These are phyloP conservation scores for Harrya chromipes DNA, from an alignment of 768 basidiomycete genomes.

Conservation along the genomic window DNA sequence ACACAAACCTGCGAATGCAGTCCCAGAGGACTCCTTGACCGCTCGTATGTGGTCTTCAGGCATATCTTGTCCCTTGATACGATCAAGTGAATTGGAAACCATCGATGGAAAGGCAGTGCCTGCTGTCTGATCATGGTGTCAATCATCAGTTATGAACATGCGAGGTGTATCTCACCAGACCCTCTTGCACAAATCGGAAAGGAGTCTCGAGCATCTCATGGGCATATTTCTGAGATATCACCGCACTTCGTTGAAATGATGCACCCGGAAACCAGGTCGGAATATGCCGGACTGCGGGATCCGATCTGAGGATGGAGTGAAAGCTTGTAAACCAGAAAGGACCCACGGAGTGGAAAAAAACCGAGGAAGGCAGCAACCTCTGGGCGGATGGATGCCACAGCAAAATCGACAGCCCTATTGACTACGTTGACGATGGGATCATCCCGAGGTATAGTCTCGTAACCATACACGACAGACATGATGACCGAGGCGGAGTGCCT, in stretches of 20 bases:
- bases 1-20: constrained; percentile 29
- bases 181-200: constrained; percentile 30
- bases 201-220: constrained; percentile 29
- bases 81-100: constrained; percentile 23
- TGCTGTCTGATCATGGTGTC: constrained; percentile 13
- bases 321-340: neutral
- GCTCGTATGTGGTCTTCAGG: constrained; percentile 14
- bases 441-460: constrained; percentile 20
- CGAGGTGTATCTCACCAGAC: constrained; percentile 25
- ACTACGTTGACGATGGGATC: constrained; percentile 28
- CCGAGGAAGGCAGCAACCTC: constrained; percentile 36
- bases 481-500: constrained; percentile 28
- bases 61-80: constrained; percentile 3
- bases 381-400: constrained; percentile 19
- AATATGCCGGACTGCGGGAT: constrained; percentile 31
- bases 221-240: constrained; percentile 18
- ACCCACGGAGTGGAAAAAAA: constrained; percentile 35
- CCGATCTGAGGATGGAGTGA: neutral
- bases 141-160: neutral
- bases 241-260: constrained; percentile 32
- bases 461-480: constrained; percentile 31
- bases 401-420: constrained; percentile 22
- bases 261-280: constrained; percentile 42
- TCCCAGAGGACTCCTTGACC: constrained; percentile 28
- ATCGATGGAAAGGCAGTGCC: constrained; percentile 27